phyloP scores from a whole-genome alignment of 805 yeast species.

The Candida awuae region DNA sequence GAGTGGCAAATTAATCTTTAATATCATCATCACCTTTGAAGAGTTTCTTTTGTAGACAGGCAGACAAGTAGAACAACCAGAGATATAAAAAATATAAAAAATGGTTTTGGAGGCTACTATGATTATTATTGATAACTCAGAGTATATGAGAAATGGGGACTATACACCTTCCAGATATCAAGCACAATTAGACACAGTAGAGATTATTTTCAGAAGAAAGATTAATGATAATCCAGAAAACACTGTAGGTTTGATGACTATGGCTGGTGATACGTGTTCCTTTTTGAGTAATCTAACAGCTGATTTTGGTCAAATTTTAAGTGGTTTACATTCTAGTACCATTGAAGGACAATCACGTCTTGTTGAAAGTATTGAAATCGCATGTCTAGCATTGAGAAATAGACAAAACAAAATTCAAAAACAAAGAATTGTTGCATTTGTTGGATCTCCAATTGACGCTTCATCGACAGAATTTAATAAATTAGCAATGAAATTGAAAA shows the following conservation, averaged over 20 bases:
- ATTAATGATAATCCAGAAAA: slow-evolving; percentile 86
- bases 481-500: slow-evolving; percentile 87
- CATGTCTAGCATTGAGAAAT: slow-evolving; percentile 87
- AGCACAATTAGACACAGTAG: slow-evolving; percentile 88
- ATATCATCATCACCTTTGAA: too few species aligned
- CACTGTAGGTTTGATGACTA: slow-evolving; percentile 84
- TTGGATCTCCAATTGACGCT: slow-evolving; percentile 77
- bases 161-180: slow-evolving; percentile 80
- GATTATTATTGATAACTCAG: slow-evolving; percentile 92
- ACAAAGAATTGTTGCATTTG: slow-evolving; percentile 83
- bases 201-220: slow-evolving; percentile 77
- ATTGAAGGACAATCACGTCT: slow-evolving; percentile 63
- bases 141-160: slow-evolving; percentile 93
- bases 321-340: slow-evolving; percentile 74
- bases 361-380: slow-evolving; percentile 84
- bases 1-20: slow-evolving; percentile 9
- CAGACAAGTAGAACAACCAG: too few species aligned
- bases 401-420: slow-evolving; percentile 90
- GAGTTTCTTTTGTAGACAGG: too few species aligned
- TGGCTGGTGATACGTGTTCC: slow-evolving; percentile 78
- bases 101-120: slow-evolving; percentile 97
- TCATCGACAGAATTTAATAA: slow-evolving; percentile 64
- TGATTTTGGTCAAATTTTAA: slow-evolving; percentile 76
- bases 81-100: slow-evolving; percentile 3
- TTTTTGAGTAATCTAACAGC: slow-evolving; percentile 85